phyloP scores from a whole-genome alignment of 2,329 filamentous ascomycete genomes.

The Pyrenophora tritici-repentis region DNA sequence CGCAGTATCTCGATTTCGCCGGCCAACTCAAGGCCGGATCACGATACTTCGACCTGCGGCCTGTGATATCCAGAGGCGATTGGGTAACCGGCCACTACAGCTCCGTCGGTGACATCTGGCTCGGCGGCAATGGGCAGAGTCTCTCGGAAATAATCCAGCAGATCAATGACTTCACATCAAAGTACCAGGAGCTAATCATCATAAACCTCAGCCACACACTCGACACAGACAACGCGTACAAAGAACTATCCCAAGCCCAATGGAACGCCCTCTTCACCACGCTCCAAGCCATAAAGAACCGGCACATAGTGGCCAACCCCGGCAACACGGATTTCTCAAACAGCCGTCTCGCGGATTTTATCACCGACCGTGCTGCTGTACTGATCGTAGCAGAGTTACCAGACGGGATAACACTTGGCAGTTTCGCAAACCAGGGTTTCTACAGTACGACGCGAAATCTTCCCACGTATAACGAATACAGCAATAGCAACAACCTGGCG shows the following conservation, averaged over 20 bases:
- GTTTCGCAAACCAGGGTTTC: conserved; percentile 44
- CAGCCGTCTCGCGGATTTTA: conserved; percentile 45
- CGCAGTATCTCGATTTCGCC: conserved; percentile 53
- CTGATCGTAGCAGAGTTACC: conserved; percentile 44
- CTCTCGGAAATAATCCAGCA: conserved; percentile 52
- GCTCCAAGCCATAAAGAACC: conserved; percentile 51
- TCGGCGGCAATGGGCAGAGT: conserved; percentile 55
- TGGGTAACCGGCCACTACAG: conserved; percentile 54
- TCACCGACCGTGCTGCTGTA: conserved; percentile 44
- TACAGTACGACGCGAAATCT: conserved; percentile 39
- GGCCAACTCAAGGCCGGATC: conserved; percentile 54
- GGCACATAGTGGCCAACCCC: conserved; percentile 34
- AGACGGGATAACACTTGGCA: conserved; percentile 31
- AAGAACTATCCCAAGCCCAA: conserved; percentile 47
- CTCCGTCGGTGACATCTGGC: conserved; percentile 42
- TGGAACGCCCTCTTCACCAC: conserved; percentile 53
- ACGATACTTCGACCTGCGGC: conserved; percentile 56
- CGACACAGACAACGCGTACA: conserved; percentile 48
- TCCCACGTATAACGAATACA: conserved; percentile 44
- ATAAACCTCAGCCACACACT: conserved; percentile 55
- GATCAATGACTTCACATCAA: conserved; percentile 53
- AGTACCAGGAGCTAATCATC: conserved; percentile 55
- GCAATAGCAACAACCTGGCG: conserved; percentile 40
- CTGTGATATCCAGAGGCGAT: conserved; percentile 47
- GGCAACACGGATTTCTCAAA: conserved; percentile 38